Evolutionary conservation across 345 rosid genomes (phyloP).

Genomic region (Melaleuca quinquenervia): DNA sequence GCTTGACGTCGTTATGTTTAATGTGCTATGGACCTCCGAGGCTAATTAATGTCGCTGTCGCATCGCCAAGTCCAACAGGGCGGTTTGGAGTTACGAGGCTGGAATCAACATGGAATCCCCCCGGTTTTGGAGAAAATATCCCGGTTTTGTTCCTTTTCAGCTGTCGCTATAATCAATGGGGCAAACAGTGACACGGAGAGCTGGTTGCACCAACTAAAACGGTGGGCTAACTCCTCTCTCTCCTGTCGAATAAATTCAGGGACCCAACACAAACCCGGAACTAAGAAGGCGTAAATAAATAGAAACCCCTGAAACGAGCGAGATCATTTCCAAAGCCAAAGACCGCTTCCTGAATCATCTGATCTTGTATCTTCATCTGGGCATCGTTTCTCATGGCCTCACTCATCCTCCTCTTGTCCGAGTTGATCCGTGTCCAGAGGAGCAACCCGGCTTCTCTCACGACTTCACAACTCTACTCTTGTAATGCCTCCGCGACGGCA

Average conservation of each 20-base stretch:
- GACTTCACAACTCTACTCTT: background rate
- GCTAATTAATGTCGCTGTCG: background rate
- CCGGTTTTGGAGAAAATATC: too few relatives aligned
- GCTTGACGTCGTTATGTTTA: background rate
- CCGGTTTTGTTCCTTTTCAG: background rate
- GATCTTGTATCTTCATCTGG: background rate
- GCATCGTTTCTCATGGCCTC: background rate
- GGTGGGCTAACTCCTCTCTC: background rate
- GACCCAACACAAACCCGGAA: background rate
- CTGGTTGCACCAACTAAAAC: background rate
- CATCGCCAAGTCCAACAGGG: background rate
- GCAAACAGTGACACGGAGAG: background rate
- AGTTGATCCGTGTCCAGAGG: background rate
- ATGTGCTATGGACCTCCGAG: background rate
- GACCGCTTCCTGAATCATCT: background rate
- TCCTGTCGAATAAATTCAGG: background rate
- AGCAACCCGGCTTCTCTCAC: background rate
- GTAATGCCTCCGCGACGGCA: background rate
- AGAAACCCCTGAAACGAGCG: background rate
- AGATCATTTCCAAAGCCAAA: background rate
- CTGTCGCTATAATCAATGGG: background rate
- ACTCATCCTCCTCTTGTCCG: slow-evolving; percentile 5
- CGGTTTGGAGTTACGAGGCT: background rate
- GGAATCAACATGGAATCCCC: background rate
- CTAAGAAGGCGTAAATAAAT: background rate